Base-by-base conservation (phyloP, 2,329 filamentous ascomycete genomes). In the Alternaria sp. region DNA sequence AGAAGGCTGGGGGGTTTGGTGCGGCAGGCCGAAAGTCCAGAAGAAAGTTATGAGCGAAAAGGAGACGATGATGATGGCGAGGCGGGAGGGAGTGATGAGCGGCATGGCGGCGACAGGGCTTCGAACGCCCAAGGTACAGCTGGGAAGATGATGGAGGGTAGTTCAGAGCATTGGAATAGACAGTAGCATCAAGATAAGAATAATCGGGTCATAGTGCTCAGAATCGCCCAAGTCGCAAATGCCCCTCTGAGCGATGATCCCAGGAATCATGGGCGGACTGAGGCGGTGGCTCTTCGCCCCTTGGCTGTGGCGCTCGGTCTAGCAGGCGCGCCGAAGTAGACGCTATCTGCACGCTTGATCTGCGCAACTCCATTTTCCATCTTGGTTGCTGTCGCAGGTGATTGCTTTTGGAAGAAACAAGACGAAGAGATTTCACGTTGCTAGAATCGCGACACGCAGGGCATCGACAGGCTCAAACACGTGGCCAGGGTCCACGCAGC, bases 31-130 rank as follows among this genome's bases (percentile, higher is more conserved):
- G 51, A 66, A 70, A 2, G 72, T 72, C 74, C 74, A 76, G 26
- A 77, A 62, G 61, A 77, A 75, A 59, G 63, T 72, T 28, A 76
- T 24, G 46, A 77, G 65, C 24, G 71, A 69, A 46, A 75, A 61
- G 39, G 67, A 62, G 39, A 73, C 51, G 24, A 75, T 54, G 22
- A 71, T 46, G 46, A 73, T 59, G 65, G 68, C 67, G 61, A 76
- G 59, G 60, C 75, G 74, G 26, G 74, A 75, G 44, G 72, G 74
- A 24, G 73, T 76, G 47, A 77, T 32, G 55, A 68, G 59, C 46
- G 75, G 74, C 75, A 76, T 76, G 5, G 59, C 46, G 66, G 64
- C 57, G 55, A 44, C 26, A 24, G 24, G 18, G 52, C 38, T 41
- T 51, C 44, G 16, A 32, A 24, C 53, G 30, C 53, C 57, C 38